Conservation (phyloP, 495 filamentous ascomycete species). For the Diplogelasinospora grovesii region DNA sequence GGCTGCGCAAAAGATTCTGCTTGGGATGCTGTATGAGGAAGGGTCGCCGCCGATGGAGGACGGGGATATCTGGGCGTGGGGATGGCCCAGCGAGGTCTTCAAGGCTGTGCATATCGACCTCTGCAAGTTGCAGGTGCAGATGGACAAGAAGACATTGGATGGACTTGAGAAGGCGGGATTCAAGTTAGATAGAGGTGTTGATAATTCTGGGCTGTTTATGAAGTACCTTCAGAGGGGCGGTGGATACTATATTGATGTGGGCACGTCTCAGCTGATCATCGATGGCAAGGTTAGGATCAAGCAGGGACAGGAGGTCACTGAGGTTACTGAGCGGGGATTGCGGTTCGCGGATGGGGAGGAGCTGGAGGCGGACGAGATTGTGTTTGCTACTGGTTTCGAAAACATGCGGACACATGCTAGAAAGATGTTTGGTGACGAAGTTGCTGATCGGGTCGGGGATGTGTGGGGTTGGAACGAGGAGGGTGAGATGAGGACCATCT, state of each 20-base stretch:
- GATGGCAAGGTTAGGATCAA: slow-evolving; percentile 74
- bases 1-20: slow-evolving; percentile 36
- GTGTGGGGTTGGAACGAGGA: slow-evolving; percentile 78
- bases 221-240: slow-evolving; percentile 74
- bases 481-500: slow-evolving; percentile 68
- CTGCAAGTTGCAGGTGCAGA: slow-evolving; percentile 39
- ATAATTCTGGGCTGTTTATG: slow-evolving; percentile 57
- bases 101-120: slow-evolving; percentile 49
- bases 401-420: slow-evolving; percentile 65
- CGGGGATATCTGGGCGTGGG: slow-evolving; percentile 52
- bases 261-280: slow-evolving; percentile 62
- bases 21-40: slow-evolving; percentile 60
- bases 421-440: slow-evolving; percentile 61
- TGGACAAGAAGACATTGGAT: slow-evolving; percentile 49
- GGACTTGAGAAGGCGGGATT: slow-evolving; percentile 64
- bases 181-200: slow-evolving; percentile 58
- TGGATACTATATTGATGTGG: slow-evolving; percentile 79
- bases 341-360: slow-evolving; percentile 59
- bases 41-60: slow-evolving; percentile 54
- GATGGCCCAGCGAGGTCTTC: slow-evolving; percentile 50
- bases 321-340: slow-evolving; percentile 55
- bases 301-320: slow-evolving; percentile 58
- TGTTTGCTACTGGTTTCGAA: slow-evolving; percentile 77
- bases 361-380: slow-evolving; percentile 70
- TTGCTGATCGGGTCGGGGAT: slow-evolving; percentile 58